A percentile compares a stretch with the other conserved stretches of the same genome.
These are phyloP conservation scores for Marchantia polymorpha DNA, from an alignment of 225 moss, liverwort and hornwort genomes.

Conservation along the genomic window DNA sequence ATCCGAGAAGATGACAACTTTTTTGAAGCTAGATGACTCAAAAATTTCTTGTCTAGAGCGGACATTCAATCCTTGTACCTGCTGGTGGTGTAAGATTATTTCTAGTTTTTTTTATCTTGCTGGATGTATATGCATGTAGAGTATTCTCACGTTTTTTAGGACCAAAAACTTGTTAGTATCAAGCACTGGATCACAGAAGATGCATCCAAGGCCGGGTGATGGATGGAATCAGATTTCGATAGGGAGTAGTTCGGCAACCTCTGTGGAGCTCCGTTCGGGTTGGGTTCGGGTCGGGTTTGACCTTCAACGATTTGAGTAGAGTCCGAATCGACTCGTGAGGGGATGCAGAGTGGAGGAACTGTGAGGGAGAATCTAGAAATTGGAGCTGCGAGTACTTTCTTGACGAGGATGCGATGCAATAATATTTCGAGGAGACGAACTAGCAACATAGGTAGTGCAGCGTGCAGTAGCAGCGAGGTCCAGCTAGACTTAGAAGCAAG, in stretches of 20 bases:
- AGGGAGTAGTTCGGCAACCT: slow-evolving; percentile 35
- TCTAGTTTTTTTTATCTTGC: slow-evolving; percentile 73
- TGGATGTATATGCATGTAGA: slow-evolving; percentile 63
- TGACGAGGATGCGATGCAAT: too few relatives aligned
- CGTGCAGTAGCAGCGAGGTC: too few relatives aligned
- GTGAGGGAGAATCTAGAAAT: too few relatives aligned
- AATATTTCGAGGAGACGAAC: too few relatives aligned
- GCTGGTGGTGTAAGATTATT: slow-evolving; percentile 87
- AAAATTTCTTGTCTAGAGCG: slow-evolving; percentile 69
- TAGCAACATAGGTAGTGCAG: too few relatives aligned
- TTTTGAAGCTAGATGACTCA: slow-evolving; percentile 83
- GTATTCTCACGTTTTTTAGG: slow-evolving; percentile 88
- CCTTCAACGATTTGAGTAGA: too few relatives aligned
- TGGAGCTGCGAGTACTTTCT: too few relatives aligned
- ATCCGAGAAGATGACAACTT: slow-evolving; percentile 97
- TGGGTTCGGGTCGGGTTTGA: too few relatives aligned
- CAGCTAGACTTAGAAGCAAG: too few relatives aligned
- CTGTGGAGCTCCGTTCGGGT: too few relatives aligned
- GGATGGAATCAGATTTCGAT: slow-evolving; percentile 44
- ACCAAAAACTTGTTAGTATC: slow-evolving; percentile 71
- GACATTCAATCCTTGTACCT: slow-evolving; percentile 61
- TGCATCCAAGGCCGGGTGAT: slow-evolving; percentile 37
- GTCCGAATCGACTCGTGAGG: too few relatives aligned
- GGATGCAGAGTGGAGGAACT: too few relatives aligned
- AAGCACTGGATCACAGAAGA: slow-evolving; percentile 94